phyloP scores from a whole-genome alignment of 2,329 filamentous ascomycete species.

The Hymenotorrendiella dingleyae region DNA sequence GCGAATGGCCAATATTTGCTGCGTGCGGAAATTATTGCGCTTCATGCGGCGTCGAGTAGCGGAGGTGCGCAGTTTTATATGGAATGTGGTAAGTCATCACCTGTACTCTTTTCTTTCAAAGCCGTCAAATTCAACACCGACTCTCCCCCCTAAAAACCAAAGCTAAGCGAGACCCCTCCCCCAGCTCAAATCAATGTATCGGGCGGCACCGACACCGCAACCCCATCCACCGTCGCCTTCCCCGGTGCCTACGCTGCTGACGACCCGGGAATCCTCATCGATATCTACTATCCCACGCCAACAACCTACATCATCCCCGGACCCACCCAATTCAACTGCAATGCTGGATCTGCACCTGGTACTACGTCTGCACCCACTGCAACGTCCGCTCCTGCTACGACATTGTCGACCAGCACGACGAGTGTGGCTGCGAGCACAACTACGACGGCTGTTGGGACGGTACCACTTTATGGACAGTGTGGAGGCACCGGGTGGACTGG shows the following conservation, averaged over 20 bases:
- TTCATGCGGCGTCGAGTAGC: constrained; percentile 43
- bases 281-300: constrained; percentile 36
- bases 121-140: too few relatives aligned
- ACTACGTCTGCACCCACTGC: not conserved
- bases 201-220: constrained; percentile 34
- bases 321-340: constrained; percentile 29
- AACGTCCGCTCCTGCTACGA: too few relatives aligned
- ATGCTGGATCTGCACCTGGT: constrained; percentile 6
- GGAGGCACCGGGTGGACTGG: constrained; percentile 18
- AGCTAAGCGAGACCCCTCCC: too few relatives aligned
- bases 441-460: not conserved
- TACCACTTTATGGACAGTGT: constrained; percentile 18
- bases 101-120: too few relatives aligned
- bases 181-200: constrained; percentile 42
- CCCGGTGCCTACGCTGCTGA: constrained; percentile 41
- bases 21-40: constrained; percentile 47
- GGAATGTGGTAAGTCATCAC: too few relatives aligned
- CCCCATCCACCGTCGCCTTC: constrained; percentile 38
- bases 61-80: constrained; percentile 37
- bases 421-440: not conserved
- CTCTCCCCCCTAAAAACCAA: too few relatives aligned
- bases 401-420: constrained; percentile 1
- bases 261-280: constrained; percentile 43
- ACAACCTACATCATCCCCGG: constrained; percentile 36
- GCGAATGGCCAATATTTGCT: constrained; percentile 50